Evolutionary conservation across 1,284 basidiomycete species (phyloP).

Genomic region (Cystobasidium pallidum): DNA sequence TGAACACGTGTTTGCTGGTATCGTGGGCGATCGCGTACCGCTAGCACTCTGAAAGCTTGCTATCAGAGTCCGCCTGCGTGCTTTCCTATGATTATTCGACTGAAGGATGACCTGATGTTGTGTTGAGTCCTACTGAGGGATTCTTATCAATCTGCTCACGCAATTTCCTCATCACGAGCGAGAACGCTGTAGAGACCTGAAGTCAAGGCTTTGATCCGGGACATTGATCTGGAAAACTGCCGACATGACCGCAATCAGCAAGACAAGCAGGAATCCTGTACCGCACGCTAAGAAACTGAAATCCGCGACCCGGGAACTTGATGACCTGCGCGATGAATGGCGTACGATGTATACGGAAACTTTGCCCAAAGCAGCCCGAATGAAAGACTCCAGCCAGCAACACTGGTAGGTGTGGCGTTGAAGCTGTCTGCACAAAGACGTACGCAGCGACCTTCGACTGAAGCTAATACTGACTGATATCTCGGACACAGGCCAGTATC

Average conservation of each 20-base stretch:
- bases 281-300: neutral
- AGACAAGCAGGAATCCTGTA: neutral
- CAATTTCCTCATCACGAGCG: too few relatives aligned
- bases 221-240: neutral
- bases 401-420: conserved; percentile 24
- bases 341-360: conserved; percentile 31
- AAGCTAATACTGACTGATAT: neutral
- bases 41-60: conserved; percentile 8
- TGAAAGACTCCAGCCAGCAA: conserved; percentile 4
- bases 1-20: too few relatives aligned
- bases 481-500: conserved; percentile 25
- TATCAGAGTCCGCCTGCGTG: neutral
- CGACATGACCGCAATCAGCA: neutral
- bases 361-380: conserved; percentile 32
- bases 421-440: neutral
- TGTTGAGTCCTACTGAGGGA: too few relatives aligned
- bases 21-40: too few relatives aligned
- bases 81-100: neutral
- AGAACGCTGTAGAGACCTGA: too few relatives aligned
- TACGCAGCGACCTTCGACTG: neutral
- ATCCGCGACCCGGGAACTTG: neutral
- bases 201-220: too few relatives aligned
- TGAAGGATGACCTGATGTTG: neutral
- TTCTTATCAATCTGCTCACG: too few relatives aligned
- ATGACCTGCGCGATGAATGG: conserved; percentile 24